These are phyloP conservation scores for Septoria linicola DNA, from an alignment of 2,329 filamentous ascomycete species.

Conservation along the genomic window DNA sequence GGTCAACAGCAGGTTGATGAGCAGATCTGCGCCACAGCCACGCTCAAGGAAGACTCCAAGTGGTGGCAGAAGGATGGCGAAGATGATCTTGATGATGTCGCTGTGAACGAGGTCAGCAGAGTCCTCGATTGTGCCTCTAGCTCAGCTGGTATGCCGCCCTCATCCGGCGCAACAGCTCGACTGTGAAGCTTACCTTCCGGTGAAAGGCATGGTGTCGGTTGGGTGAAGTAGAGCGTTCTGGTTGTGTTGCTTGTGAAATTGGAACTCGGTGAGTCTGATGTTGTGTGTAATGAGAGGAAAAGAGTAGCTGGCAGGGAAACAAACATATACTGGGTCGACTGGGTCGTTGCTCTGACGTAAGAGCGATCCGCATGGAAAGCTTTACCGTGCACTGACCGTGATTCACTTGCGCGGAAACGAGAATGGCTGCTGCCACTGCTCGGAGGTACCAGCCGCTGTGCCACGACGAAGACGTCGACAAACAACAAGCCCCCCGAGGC, in stretches of 20 bases:
- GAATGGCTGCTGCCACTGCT: no score
- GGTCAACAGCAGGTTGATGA: conserved; percentile 91
- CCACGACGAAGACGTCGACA: no score
- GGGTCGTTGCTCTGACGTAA: no score
- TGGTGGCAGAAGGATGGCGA: conserved; percentile 86
- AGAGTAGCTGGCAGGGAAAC: no score
- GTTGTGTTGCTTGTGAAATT: not conserved
- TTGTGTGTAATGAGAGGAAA: no score
- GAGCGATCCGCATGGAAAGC: no score
- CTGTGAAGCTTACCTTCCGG: conserved; percentile 50
- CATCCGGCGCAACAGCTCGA: conserved; percentile 12
- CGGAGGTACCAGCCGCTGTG: no score
- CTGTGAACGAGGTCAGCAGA: conserved; percentile 40
- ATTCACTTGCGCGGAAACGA: no score
- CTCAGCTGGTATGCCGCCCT: conserved; percentile 6
- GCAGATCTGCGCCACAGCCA: conserved; percentile 79
- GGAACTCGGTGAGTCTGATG: not conserved
- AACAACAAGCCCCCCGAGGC: no score
- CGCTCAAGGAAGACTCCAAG: conserved; percentile 93
- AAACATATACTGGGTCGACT: no score
- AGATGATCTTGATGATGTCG: conserved; percentile 78
- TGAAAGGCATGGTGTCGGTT: conserved; percentile 58
- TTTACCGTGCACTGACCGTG: no score
- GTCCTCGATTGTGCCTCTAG: conserved; percentile 20
- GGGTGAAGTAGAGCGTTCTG: not conserved